phyloP scores from a whole-genome alignment of 2,329 filamentous ascomycete species.

The Balansia obtecta region DNA sequence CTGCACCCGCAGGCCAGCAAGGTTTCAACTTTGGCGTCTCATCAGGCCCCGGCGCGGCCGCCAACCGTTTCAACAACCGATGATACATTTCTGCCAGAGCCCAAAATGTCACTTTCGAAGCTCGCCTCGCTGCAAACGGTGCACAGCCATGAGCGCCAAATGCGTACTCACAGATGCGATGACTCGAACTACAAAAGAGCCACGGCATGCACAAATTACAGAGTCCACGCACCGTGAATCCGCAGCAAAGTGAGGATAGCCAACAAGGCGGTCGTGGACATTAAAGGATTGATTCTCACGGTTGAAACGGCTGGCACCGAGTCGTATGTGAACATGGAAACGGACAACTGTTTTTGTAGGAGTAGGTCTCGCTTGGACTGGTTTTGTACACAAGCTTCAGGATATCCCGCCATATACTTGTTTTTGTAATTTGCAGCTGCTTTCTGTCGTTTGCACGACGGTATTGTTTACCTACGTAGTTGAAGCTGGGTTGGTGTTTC shows the following conservation, averaged over 20 bases:
- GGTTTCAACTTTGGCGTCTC: constrained; percentile 11
- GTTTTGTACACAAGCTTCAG: not conserved
- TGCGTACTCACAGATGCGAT: constrained; percentile 6
- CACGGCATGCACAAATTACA: constrained; percentile 7
- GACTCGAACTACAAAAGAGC: constrained; percentile 7
- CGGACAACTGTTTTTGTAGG: not conserved
- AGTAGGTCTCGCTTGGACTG: not conserved
- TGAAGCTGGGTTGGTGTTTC: not conserved
- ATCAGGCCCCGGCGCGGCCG: constrained; percentile 1
- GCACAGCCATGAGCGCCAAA: constrained; percentile 4
- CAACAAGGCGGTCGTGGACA: constrained; percentile 3
- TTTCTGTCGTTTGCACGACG: not conserved
- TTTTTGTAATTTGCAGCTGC: not conserved
- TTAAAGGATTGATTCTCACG: too few relatives aligned
- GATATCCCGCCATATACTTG: not conserved
- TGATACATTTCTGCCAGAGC: not conserved
- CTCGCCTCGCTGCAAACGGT: constrained; percentile 4
- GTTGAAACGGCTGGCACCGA: not conserved
- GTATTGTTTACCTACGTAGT: not conserved
- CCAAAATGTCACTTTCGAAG: not conserved
- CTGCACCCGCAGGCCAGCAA: constrained; percentile 6
- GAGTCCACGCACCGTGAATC: constrained; percentile 6
- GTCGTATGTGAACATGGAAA: not conserved
- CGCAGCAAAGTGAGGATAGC: constrained; percentile 6
- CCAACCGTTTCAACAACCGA: constrained; percentile 3